Base-by-base conservation (phyloP, 495 filamentous ascomycete species). In the Daldinia loculata region DNA sequence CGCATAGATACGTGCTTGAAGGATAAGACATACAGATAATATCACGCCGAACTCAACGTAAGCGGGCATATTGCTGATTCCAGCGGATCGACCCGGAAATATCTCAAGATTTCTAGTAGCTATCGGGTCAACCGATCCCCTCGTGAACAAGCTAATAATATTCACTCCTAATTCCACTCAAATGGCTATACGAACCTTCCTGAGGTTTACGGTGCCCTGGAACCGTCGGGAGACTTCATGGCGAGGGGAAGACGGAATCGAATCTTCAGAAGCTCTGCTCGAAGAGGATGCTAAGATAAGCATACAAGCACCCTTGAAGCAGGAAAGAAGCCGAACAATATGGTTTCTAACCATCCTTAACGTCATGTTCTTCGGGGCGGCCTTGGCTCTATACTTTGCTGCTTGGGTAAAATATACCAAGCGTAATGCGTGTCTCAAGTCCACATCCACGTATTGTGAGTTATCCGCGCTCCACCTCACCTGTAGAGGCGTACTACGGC, bases 381-480 rank as follows among this genome's bases (percentile, higher is more conserved):
- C 41, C 9, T 22, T 63, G 1, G 15, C 56, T 27, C 59, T 69
- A 17, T 69, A 69, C 30, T 12, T 17, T 53, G 53, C 43, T 34
- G 60, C 67, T 58, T 69, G 59, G 67, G 11, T 27, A 22, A 69
- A 60, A 53, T 48, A 53, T 41, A 45, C 45, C 1, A 43, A 14
- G 55, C 60, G 45, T 17, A 69, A 69, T n/a, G 45, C n/a, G 32
- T 64, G 67, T 6, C 67, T 69, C 9, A 69, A 51, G 17, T 55
- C 55, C 29, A 69, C 60, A 2, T 63, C 67, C 11, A 69, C 56
- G 2, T 69, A 69, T 32, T 69, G 67, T 69, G 1, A 64, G 60
- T 59, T 41, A 41, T 41, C 38, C 15, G 0, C 3, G 38, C 38
- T 41, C 15, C 0, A 17, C 38, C 38, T 12, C 32, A 36, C 3